Evolutionary conservation across 768 basidiomycete species (phyloP), one percentile per base, ranked within the genome.

Genomic region (Termitomyces eurrhizus): DNA sequence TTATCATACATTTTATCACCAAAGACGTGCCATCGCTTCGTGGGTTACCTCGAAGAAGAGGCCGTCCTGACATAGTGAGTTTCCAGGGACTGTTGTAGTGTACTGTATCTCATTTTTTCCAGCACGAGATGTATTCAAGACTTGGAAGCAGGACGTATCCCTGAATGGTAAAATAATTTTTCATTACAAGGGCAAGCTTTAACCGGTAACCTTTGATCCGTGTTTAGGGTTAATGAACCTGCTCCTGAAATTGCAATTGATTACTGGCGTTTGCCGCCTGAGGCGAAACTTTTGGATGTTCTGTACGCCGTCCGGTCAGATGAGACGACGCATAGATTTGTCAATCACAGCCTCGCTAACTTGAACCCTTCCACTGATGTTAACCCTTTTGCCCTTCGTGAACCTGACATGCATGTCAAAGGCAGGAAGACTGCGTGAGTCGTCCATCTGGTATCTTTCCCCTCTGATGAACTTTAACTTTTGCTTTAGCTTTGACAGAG

Each of bases 291-390:
- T 61, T 77, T 93, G 21, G 96, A 98, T 67, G 89, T 96, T 51
- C 81, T 98, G 52, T 92, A 92, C 68, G 94, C 93, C 37, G 92
- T 98, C 37, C 83, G 95, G 66, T 93, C 92, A 16, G 95, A 98
- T 72, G 95, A 98, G 71, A 84, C 90, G 0, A 94, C 91, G 1
- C 95, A 98, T 68, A 82, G 93, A 53, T 98, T 98, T 68, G 93
- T 96, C 64, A 98, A 98, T 73, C 96, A 98, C 76, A 92, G 90
- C 60, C 78, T 98, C 39, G 96, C 95, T 4, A 95, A 94, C 74
- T 79, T 99, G 53, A 77, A 92, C 64, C 78, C 80, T 35, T 71
- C 80, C 37, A 84, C 82, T 39, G 96, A 98, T 72, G 85, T 93
- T 66, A 97, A 95, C 68, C 93, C 93, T 0, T 94, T 95, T 66